phyloP scores from a whole-genome alignment of 2,329 filamentous ascomycete species.

The Nemania sp. region DNA sequence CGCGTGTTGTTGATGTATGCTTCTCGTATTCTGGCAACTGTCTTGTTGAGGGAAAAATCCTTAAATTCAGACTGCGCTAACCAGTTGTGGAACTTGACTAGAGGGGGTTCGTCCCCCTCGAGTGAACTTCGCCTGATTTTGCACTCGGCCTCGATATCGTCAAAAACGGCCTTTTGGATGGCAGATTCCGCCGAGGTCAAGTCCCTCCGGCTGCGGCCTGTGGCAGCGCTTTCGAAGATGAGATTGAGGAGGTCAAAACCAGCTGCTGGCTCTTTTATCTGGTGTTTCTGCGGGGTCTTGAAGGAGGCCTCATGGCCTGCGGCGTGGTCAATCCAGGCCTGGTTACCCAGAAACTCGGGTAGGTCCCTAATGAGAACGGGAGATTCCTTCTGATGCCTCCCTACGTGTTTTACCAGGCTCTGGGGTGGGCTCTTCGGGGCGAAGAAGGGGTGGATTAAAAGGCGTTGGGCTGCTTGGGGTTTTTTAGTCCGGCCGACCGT shows the following conservation, averaged over 20 bases:
- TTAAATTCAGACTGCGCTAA: slow-evolving; percentile 8
- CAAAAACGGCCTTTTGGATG: slow-evolving; percentile 6
- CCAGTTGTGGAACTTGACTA: slow-evolving; percentile 18
- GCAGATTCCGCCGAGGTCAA: not conserved
- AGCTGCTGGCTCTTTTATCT: not conserved
- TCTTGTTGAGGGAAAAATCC: not conserved
- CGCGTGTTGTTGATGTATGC: not conserved
- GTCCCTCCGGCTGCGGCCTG: not conserved
- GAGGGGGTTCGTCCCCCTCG: slow-evolving; percentile 10
- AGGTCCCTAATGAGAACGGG: slow-evolving; percentile 19
- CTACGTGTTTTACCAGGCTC: slow-evolving; percentile 19
- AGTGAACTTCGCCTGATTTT: slow-evolving; percentile 1
- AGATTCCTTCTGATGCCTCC: not conserved
- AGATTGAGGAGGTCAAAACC: slow-evolving; percentile 16
- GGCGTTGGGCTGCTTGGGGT: no score
- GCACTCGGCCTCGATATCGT: slow-evolving; percentile 9
- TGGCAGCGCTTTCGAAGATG: slow-evolving; percentile 12
- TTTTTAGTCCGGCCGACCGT: no score
- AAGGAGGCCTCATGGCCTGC: slow-evolving; percentile 9
- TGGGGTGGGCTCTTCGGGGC: slow-evolving; percentile 5
- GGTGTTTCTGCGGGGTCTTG: not conserved
- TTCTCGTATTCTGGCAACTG: slow-evolving; percentile 5
- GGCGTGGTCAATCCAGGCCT: slow-evolving; percentile 12
- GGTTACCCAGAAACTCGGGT: slow-evolving; percentile 16
- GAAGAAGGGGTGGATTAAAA: slow-evolving; percentile 11